These are phyloP conservation scores for Dioscorea cayenensis DNA, from an alignment of 116 monocot genomes.

Conservation along the genomic window DNA sequence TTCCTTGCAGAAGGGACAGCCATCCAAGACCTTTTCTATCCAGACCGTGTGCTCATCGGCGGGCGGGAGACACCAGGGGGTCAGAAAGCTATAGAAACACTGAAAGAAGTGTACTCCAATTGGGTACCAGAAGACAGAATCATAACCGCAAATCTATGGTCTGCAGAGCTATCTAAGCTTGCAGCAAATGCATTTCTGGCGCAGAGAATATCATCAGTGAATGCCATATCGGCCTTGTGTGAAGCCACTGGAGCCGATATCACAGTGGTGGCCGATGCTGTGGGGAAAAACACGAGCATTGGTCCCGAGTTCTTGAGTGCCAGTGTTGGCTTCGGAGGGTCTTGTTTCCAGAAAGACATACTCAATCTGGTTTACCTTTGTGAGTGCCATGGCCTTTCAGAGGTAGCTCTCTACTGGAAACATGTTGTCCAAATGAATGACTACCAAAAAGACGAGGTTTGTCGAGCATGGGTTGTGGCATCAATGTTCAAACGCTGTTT, in stretches of 20 bases:
- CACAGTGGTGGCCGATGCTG: conserved; percentile 51
- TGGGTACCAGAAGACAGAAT: conserved; percentile 63
- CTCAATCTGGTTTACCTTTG: conserved; percentile 71
- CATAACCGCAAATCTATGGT: conserved; percentile 58
- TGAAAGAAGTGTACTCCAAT: conserved; percentile 50
- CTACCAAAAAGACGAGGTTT: conserved; percentile 81
- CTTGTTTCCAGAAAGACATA: conserved; percentile 80
- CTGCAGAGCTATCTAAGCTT: conserved; percentile 65
- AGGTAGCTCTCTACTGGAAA: conserved; percentile 81
- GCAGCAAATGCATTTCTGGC: conserved; percentile 4
- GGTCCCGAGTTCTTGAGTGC: conserved; percentile 73
- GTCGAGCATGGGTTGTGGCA: conserved; percentile 58
- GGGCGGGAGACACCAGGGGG: conserved; percentile 44
- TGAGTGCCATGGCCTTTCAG: conserved; percentile 70
- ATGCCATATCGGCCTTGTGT: conserved; percentile 63
- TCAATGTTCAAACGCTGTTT: conserved; percentile 85
- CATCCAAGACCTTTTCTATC: conserved; percentile 38
- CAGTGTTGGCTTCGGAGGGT: conserved; percentile 74
- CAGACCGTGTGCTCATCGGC: conserved; percentile 39
- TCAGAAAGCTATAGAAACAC: conserved; percentile 24
- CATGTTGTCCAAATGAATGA: conserved; percentile 81
- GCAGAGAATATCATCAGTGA: conserved; percentile 62
- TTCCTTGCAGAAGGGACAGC: conserved; percentile 53
- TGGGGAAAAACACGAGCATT: conserved; percentile 67
- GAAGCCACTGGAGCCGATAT: conserved; percentile 65